Base-by-base conservation (phyloP, 2,329 filamentous ascomycete genomes). In the Myotisia sp. region DNA sequence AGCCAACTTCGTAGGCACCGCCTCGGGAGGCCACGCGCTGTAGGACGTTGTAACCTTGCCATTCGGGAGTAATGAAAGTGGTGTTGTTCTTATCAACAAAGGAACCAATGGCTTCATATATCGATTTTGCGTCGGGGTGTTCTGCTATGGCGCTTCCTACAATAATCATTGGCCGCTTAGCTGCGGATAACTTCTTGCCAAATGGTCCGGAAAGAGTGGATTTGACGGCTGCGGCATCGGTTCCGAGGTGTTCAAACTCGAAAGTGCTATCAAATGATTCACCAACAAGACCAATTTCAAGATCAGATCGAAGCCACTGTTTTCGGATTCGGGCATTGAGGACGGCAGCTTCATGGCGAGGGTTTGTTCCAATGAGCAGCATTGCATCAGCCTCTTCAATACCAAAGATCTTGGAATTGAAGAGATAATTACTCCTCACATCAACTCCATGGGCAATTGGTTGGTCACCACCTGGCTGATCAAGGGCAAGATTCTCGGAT, bases 31-130 rank as follows among this genome's bases (percentile, higher is more conserved):
- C 90, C 42, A 84, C 80, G 44, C 87, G 77, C 63, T 98, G 90
- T 34, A 98, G 76, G 41, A 98, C 76, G 57, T 94, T 98, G 71
- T 87, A 98, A 40, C 87, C 90, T 57, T 93, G 90, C 85, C 92
- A 95, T 58, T 93, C 85, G 12, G 75, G 65, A 4, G 82, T 93
- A 52, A 73, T 65, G 68, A 98, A 94, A 65, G 78, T 92, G 47
- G 72, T 67, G 43, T 84, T 76, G 60, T 94, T 79, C 74, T 93
- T 94, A 53, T 94, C 86, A 24, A 93, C 80, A 53, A 95, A 98
- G 42, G 70, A 59, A 46, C 87, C 87, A 38, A 98, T 74, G 27
- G 78, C 76, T 68, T 95, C 87, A 56, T 87, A 95, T 56, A 92
- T 85, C 38, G 83, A 78, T 65, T 92, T 92, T 37, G 86, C 80